Percentiles rank a stretch among this genome's conserved stretches.
Conservation (phyloP, 2,329 filamentous ascomycete species). For the Penicillium hesseltinei region DNA sequence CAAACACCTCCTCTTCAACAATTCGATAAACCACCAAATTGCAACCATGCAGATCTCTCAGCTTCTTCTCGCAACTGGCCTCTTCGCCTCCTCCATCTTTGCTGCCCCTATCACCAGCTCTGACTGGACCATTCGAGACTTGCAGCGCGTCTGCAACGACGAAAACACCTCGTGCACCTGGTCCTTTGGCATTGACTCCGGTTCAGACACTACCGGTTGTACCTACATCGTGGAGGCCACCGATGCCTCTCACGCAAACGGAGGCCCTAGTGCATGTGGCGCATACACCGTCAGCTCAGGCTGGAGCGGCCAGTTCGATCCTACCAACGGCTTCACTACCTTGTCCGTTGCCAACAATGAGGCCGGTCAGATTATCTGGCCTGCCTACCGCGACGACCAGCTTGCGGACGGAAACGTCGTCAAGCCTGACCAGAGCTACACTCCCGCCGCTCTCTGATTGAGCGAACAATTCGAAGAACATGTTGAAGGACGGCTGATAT, state of each 20-base stretch:
- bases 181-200: neutral
- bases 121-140: neutral
- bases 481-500: neutral
- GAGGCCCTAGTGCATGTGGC: constrained; percentile 39
- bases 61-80: neutral
- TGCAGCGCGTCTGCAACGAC: neutral
- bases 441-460: neutral
- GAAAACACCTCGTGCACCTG: neutral
- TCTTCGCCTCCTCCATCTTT: constrained; percentile 14
- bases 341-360: constrained; percentile 43
- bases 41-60: neutral
- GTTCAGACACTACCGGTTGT: neutral
- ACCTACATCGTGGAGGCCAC: neutral
- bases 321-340: constrained; percentile 53
- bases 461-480: neutral
- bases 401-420: neutral
- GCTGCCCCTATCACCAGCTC: neutral
- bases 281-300: constrained; percentile 51
- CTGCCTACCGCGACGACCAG: neutral
- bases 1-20: neutral
- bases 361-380: neutral
- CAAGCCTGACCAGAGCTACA: neutral
- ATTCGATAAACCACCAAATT: neutral
- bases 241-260: neutral
- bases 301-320: constrained; percentile 56